Base-by-base conservation (phyloP, 495 filamentous ascomycete genomes). In the Penicillium paxilli region DNA sequence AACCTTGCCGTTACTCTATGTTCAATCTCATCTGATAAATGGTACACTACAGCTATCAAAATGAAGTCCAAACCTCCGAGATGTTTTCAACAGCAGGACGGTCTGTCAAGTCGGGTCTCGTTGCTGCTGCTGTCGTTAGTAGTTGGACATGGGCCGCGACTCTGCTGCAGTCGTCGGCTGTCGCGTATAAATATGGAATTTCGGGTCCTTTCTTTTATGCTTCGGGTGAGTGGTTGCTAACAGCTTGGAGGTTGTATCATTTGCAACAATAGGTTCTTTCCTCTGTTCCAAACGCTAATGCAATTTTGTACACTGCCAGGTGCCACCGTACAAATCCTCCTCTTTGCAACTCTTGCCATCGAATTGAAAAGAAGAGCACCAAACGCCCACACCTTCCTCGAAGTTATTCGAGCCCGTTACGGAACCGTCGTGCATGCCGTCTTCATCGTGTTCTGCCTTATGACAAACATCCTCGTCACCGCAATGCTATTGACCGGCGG, bases 61-160 rank as follows among this genome's bases (percentile, higher is more conserved):
- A 91, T 76, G 93, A 98, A 73, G 80, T 96, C 6, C 92, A 96
- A 72, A 98, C 93, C 1, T 95, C 90, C 0, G 93, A 98, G 72
- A 96, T 95, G 89, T 98, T 97, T 82, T 91, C 83, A 54, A 98
- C 93, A 2, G 93, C 93, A 44, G 93, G 93, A 16, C 79, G 93
- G 42, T 96, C 92, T 9, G 93, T 98, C 62, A 98, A 96, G 63
- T 92, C 90, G 11, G 93, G 93, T 45, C 78, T 98, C 16, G 92
- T 97, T n/a, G 90, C 91, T 4, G 88, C 89, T 24, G 92, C 93
- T n/a, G 93, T 97, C 33, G 92, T 96, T 17, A 92, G 88, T 54
- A 92, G 87, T 37, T 98, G 93, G 93, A 97, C 93, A 7, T 96
- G 92, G 91, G 76, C 74, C 22, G 78, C 76, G 24, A 78, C 73